A percentile compares a stretch with the other conserved stretches of the same genome.
These are phyloP conservation scores for Turritis glabra DNA, from an alignment of 345 rosid species.

Conservation along the genomic window DNA sequence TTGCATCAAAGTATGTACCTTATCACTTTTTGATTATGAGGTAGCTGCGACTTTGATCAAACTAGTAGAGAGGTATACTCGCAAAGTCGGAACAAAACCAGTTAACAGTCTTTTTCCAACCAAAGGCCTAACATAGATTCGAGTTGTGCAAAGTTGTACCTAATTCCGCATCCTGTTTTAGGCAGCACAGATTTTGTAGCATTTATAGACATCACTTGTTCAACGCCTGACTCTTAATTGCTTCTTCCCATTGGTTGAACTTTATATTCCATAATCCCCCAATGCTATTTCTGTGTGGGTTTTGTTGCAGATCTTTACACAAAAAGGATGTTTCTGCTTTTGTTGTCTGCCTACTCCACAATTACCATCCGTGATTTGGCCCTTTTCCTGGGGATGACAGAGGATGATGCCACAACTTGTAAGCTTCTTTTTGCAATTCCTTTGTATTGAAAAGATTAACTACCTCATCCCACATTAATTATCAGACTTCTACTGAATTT, in stretches of 20 bases:
- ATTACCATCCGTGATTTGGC: conserved; percentile 70
- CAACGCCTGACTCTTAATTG: background rate
- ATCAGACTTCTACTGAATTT: background rate
- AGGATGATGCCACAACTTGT: conserved; percentile 76
- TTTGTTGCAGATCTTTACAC: conserved; percentile 70
- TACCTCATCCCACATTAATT: background rate
- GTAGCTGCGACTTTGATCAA: background rate
- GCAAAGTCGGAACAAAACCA: background rate
- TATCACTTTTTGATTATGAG: background rate
- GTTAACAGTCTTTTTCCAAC: background rate
- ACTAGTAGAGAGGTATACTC: background rate
- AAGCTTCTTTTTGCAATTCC: conserved; percentile 42
- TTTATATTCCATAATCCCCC: background rate
- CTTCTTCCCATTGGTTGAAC: background rate
- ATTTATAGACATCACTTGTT: background rate
- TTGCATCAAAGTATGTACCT: background rate
- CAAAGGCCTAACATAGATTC: background rate
- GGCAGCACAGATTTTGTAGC: background rate
- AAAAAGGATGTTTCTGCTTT: conserved; percentile 72
- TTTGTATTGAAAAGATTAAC: conserved; percentile 38
- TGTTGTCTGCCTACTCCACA: conserved; percentile 84
- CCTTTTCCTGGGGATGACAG: conserved; percentile 84
- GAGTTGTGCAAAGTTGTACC: background rate
- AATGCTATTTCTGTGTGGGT: background rate
- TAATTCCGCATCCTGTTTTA: background rate